phyloP scores from a whole-genome alignment of 1,284 basidiomycete genomes.

The Papiliotrema flavescens region DNA sequence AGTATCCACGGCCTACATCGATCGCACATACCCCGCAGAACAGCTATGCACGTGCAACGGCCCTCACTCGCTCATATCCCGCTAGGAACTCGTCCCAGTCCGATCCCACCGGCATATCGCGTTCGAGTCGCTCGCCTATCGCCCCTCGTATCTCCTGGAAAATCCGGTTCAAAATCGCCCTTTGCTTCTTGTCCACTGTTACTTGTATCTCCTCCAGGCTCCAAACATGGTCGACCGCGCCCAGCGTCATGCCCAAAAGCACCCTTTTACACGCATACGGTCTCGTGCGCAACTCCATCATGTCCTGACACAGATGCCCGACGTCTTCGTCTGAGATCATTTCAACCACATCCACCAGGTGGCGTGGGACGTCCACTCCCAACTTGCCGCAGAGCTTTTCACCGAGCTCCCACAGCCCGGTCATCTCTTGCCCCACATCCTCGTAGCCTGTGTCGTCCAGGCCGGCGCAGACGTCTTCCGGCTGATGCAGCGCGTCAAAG shows the following conservation, averaged over 20 bases:
- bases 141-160: not conserved
- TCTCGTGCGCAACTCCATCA: not conserved
- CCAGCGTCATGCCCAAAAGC: not conserved
- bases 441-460: conserved; percentile 11
- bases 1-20: no score
- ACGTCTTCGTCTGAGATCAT: not conserved
- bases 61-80: not conserved
- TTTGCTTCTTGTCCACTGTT: not conserved
- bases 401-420: not conserved
- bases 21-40: no score
- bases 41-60: not conserved
- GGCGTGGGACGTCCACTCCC: no score
- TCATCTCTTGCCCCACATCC: not conserved
- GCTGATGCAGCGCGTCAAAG: conserved; percentile 22
- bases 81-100: not conserved
- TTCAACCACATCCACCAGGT: not conserved
- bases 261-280: not conserved
- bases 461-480: conserved; percentile 28
- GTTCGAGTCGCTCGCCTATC: not conserved
- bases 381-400: not conserved
- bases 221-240: not conserved
- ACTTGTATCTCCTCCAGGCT: not conserved
- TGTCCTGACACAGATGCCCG: not conserved
- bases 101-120: not conserved
- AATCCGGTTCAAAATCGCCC: not conserved